Evolutionary conservation across 495 filamentous ascomycete genomes (phyloP).

Genomic region (Daldinia concentrica): DNA sequence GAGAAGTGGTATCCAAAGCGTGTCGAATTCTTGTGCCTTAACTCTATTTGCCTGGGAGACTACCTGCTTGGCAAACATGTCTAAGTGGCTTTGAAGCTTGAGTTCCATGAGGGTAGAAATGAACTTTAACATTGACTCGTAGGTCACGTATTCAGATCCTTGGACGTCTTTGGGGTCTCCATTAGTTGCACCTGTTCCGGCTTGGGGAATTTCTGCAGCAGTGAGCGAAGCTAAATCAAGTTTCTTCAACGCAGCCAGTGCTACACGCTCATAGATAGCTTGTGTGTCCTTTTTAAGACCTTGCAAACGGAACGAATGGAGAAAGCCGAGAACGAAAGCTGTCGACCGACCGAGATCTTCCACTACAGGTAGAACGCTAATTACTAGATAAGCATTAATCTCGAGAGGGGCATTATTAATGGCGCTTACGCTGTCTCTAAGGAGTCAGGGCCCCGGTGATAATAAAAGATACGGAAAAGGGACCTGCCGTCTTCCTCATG

Average conservation of each 20-base stretch:
- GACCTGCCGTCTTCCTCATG: slow-evolving; percentile 1
- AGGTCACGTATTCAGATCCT: background rate
- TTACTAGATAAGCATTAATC: background rate
- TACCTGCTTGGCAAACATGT: slow-evolving; percentile 30
- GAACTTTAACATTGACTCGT: slow-evolving; percentile 5
- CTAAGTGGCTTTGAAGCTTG: background rate
- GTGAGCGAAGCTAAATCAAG: slow-evolving; percentile 3
- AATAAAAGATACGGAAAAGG: slow-evolving; percentile 5
- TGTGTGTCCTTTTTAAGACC: background rate
- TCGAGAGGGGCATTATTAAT: background rate
- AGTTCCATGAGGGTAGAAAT: slow-evolving; percentile 10
- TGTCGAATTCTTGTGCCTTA: slow-evolving; percentile 15
- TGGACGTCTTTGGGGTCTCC: background rate
- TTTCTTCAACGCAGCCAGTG: background rate
- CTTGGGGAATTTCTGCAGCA: background rate
- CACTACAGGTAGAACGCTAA: slow-evolving; percentile 7
- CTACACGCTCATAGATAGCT: slow-evolving; percentile 13
- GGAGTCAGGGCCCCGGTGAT: background rate
- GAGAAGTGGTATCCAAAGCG: slow-evolving; percentile 41
- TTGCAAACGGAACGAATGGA: slow-evolving; percentile 2
- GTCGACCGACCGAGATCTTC: background rate
- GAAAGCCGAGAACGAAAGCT: slow-evolving; percentile 10
- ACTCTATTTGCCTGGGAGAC: slow-evolving; percentile 9
- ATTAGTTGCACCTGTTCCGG: too few species aligned
- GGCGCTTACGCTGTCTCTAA: slow-evolving; percentile 10